Evolutionary conservation across 2,329 filamentous ascomycete genomes (phyloP).

Genomic region (Parascedosporium putredinis): DNA sequence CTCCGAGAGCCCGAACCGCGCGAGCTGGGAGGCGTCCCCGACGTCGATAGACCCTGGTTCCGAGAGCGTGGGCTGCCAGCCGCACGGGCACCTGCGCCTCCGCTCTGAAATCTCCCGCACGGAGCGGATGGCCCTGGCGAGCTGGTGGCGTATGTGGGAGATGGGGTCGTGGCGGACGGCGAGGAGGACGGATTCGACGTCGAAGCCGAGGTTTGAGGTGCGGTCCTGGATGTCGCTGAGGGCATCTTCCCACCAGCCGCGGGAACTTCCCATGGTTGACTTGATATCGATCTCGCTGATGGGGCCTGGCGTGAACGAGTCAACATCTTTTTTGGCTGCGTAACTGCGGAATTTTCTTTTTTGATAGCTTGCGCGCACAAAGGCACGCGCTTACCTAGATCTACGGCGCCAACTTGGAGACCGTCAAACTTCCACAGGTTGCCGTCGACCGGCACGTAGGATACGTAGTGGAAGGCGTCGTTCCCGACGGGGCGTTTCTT

Average conservation of each 20-base stretch:
- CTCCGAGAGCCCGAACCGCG: slow-evolving; percentile 20
- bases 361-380: neutral
- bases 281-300: slow-evolving; percentile 13
- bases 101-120: slow-evolving; percentile 27
- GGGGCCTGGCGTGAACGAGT: no score
- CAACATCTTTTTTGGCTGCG: no score
- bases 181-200: slow-evolving; percentile 66
- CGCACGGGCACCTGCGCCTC: slow-evolving; percentile 10
- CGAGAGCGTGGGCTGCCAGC: neutral
- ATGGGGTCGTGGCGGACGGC: slow-evolving; percentile 62
- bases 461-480: slow-evolving; percentile 78
- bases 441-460: slow-evolving; percentile 68
- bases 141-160: slow-evolving; percentile 32
- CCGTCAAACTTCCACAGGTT: slow-evolving; percentile 86
- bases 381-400: slow-evolving; percentile 25
- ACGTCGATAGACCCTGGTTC: neutral
- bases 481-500: slow-evolving; percentile 40
- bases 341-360: no score
- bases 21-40: slow-evolving; percentile 12
- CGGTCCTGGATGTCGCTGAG: slow-evolving; percentile 53
- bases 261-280: neutral
- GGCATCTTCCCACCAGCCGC: slow-evolving; percentile 58
- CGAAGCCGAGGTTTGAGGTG: slow-evolving; percentile 57
- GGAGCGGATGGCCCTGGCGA: slow-evolving; percentile 31
- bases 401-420: slow-evolving; percentile 59